Evolutionary conservation across 768 basidiomycete genomes (phyloP), one percentile per base, ranked within the genome.

Genomic region (Mycena chlorophos): DNA sequence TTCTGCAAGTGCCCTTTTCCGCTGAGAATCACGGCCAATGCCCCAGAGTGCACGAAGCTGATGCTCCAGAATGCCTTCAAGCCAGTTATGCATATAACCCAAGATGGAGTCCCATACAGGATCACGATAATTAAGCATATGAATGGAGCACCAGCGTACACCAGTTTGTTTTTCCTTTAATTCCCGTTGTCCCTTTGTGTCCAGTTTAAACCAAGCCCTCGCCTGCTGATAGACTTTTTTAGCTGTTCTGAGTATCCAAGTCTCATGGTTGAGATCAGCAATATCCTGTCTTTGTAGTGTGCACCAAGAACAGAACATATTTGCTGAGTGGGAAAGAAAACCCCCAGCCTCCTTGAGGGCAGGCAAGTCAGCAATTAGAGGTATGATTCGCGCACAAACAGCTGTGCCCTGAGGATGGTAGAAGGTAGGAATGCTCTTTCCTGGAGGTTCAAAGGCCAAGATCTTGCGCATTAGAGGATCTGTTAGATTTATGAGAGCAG

Each of bases 241-340:
- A 2, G 17, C 59, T 28, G 56, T 60, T 12, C 53, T 20, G 0
- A 3, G 12, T 4, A 4, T 16, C 66, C 65, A 70, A 14, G 49
- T 27, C 4, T 27, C 2, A 12, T 16, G 28, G 23, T 68, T 57
- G 4, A 58, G 38, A 43, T 54, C 43, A 3, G 56, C 50, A 2
- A 38, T 47, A 6, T 65, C 52, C 0, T 29, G 14, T 0, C 4
- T n/a, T 2, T 17, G 20, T 19, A 49, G 52, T 3, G 26, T 8
- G 49, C 66, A 68, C 14, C 28, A 66, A 2, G 56, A 52, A 38
- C 67, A 68, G 38, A 65, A 68, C 16, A 13, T 30, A 4, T 42
- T 42, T 2, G 60, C 45, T 16, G 20, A 17, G 39, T 50, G 54
- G 5, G 30, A 27, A 12, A 54, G n/a, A 58, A 54, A 62, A 3